Evolutionary conservation across 176 grass and related monocot species (phyloP).

Genomic region (bread wheat (Triticum aestivum)): IWGSC_CS_RefSeq_v2.1 NC_057795.1:579454553-579455052

Average conservation of each 20-base stretch:
- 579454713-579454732: conserved; percentile 71
- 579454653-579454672: conserved; percentile 90
- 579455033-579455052: conserved; percentile 78
- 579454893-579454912: conserved; percentile 1
- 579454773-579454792: not conserved
- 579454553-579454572: conserved; percentile 14
- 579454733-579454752: conserved; percentile 53
- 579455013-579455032: conserved; percentile 1
- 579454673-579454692: conserved; percentile 97
- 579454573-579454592: conserved; percentile 82
- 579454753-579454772: not conserved
- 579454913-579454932: not conserved
- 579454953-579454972: not conserved
- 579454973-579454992: not conserved
- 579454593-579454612: conserved; percentile 75
- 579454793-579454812: not conserved
- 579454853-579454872: not conserved
- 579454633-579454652: conserved; percentile 80
- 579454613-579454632: conserved; percentile 62
- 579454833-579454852: not conserved
- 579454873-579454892: not conserved
- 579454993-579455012: conserved; percentile 4
- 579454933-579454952: not conserved
- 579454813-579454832: conserved; percentile 6
- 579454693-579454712: conserved; percentile 98